phyloP scores from a whole-genome alignment of 2,329 filamentous ascomycete species.

The Fusarium coffeatum region DNA sequence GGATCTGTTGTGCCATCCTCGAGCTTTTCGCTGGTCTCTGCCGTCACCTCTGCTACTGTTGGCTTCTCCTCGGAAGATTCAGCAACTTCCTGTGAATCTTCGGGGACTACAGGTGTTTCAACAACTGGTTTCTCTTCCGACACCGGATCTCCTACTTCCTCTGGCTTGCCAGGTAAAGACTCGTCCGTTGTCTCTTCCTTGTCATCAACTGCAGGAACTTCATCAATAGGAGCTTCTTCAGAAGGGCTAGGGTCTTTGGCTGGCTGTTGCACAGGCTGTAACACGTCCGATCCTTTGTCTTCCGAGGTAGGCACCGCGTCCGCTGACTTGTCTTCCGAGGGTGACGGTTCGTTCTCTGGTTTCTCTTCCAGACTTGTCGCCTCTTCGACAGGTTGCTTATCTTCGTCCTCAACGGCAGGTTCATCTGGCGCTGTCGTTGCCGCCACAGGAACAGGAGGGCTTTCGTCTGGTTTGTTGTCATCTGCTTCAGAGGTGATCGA shows the following conservation, averaged over 20 bases:
- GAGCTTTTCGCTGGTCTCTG: not conserved
- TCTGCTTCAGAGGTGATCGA: not conserved
- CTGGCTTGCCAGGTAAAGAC: not conserved
- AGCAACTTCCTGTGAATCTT: not conserved
- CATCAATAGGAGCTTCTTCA: conserved; percentile 8
- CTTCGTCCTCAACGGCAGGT: conserved; percentile 5
- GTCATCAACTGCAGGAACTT: not conserved
- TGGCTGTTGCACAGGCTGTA: conserved; percentile 1
- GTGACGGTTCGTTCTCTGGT: not conserved
- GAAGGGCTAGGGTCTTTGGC: not conserved
- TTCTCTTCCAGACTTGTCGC: not conserved
- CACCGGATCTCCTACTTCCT: conserved; percentile 10
- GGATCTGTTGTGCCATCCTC: conserved; percentile 2
- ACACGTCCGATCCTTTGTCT: not conserved
- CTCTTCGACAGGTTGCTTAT: conserved; percentile 7
- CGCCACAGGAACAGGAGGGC: conserved; percentile 2
- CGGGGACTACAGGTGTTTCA: not conserved
- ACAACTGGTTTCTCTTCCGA: conserved; percentile 11
- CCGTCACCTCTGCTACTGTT: not conserved
- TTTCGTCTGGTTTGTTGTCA: conserved; percentile 17
- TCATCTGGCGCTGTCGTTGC: conserved; percentile 3
- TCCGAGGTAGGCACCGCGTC: conserved; percentile 5
- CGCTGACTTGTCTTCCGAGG: not conserved
- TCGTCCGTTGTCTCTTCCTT: conserved; percentile 10
- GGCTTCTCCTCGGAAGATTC: conserved; percentile 14